Base-by-base conservation (phyloP, 2,329 filamentous ascomycete genomes). In the Helotiales sp. region DNA sequence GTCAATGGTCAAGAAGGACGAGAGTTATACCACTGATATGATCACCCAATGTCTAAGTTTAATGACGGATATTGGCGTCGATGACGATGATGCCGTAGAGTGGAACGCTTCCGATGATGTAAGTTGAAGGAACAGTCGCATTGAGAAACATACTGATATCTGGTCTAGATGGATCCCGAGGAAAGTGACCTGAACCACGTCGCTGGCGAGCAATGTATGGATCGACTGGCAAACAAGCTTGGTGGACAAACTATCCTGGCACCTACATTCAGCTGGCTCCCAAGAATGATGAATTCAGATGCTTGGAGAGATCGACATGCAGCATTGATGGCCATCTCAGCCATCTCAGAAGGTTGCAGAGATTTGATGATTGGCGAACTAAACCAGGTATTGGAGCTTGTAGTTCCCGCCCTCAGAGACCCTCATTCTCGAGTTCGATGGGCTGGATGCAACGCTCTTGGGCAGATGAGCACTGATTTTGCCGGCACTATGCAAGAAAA, bases 381-480 rank as follows among this genome's bases (percentile, higher is more conserved):
- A 3, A 93, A 93, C 78, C 94, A 97, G 77, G 95, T 99, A 24
- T 85, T 99, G 57, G 93, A 97, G 71, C 86, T 99, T 64, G 95
- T 99, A n/a, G 89, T 97, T 59, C 96, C 96, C 17, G 92, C 95
- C 40, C 85, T 99, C 40, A 89, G 91, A 74, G 95, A 99, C 77
- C 87, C 91, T 45, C 96, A 99, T 77, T 92, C 96, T 47, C 92
- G 96, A 77, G 96, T 99, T 64, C 91, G 95, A 75, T 99, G 96
- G 90, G 96, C 96, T 61, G 96, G 94, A 37, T 99, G 96, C 83
- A 98, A 99, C 77, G 96, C 96, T 49, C 86, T 99, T n/a, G 96
- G 96, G 30, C 96, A 99, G 80, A 99, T 99, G 96, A 98, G 95
- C 82, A 99, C 96, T 34, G 96, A 99, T 77, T 99, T 99, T 79